Evolutionary conservation across 2,329 filamentous ascomycete species (phyloP), one percentile per base, ranked within the genome.

Genomic region (Teratosphaeria gauchensis): DNA sequence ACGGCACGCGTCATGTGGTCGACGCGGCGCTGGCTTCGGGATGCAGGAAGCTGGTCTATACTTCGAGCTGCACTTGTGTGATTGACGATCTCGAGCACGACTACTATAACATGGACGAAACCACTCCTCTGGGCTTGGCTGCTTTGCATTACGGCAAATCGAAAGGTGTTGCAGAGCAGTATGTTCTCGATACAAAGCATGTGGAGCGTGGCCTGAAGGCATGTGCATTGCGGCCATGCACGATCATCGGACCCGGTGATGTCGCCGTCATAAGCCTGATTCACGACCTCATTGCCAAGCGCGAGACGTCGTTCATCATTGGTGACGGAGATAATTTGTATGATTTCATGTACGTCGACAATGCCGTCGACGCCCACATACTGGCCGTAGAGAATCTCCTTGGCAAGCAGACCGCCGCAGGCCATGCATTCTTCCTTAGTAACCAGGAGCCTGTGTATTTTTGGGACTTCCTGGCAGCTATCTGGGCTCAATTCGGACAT

Each of bases 201-300:
- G 61, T 64, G 21, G 60, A 61, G 58, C 76, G 65, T 21, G 69
- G 67, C 0, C 58, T 72, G 30, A 56, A 60, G n/a, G 64, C 79
- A 56, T 83, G 83, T 68, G 81, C 91, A 32, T 82, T 97, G 63
- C 89, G 94, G 16, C 90, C 92, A 6, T 88, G 90, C 12, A 90
- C 90, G 64, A 95, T 97, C 73, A 90, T 96, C 69, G 92, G 92
- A 68, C 90, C 94, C 70, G 89, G 89, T 67, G 94, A 99, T 76
- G 83, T 84, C 56, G 87, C 91, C 70, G 75, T 86, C 14, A 84
- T 92, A 35, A 83, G 86, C 63, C 84, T 87, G 65, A 82, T 96
- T 62, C 79, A 95, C 68, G 82, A 85, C 62, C 84, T 89, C 66
- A 88, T 87, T 71, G 79, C 80, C 60, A 80, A 83, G 62, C 80